A percentile compares a stretch with the other conserved stretches of the same genome.
Conservation (phyloP, 2,329 filamentous ascomycete genomes). For the Trichoderma afroharzianum region DNA sequence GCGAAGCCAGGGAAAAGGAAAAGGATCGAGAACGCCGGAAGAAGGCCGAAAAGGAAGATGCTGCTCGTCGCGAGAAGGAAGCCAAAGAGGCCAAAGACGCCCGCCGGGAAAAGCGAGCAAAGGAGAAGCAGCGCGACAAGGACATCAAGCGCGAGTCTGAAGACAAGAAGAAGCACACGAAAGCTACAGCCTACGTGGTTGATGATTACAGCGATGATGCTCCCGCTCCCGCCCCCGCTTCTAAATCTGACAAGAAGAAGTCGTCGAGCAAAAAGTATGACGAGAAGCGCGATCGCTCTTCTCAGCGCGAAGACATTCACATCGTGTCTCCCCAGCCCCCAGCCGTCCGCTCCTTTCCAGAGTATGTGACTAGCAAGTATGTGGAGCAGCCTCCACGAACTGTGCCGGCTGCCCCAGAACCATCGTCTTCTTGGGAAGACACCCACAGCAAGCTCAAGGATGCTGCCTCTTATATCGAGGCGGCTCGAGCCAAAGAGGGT, state of each 20-base stretch:
- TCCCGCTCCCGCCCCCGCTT: constrained; percentile 12
- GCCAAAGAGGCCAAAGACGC: constrained; percentile 28
- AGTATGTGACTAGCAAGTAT: constrained; percentile 12
- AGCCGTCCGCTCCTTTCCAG: constrained; percentile 4
- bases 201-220: constrained; percentile 34
- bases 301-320: constrained; percentile 31
- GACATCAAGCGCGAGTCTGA: constrained; percentile 37
- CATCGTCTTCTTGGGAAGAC: constrained; percentile 22
- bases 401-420: constrained; percentile 18
- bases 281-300: constrained; percentile 35
- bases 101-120: constrained; percentile 34
- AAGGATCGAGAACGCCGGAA: constrained; percentile 26
- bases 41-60: constrained; percentile 20
- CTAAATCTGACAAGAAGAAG: constrained; percentile 37
- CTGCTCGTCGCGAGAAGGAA: constrained; percentile 31
- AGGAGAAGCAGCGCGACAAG: constrained; percentile 37
- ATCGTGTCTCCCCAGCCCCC: constrained; percentile 18
- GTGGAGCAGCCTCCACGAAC: constrained; percentile 17
- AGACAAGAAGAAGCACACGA: constrained; percentile 35
- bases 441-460: constrained; percentile 23
- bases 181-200: constrained; percentile 29
- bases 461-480: constrained; percentile 32
- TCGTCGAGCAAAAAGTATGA: constrained; percentile 38
- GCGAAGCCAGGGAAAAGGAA: constrained; percentile 34
- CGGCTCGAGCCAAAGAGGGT: constrained; percentile 27